Evolutionary conservation across 805 yeast genomes (phyloP).

Genomic region (Sporopachydermia quercuum): DNA sequence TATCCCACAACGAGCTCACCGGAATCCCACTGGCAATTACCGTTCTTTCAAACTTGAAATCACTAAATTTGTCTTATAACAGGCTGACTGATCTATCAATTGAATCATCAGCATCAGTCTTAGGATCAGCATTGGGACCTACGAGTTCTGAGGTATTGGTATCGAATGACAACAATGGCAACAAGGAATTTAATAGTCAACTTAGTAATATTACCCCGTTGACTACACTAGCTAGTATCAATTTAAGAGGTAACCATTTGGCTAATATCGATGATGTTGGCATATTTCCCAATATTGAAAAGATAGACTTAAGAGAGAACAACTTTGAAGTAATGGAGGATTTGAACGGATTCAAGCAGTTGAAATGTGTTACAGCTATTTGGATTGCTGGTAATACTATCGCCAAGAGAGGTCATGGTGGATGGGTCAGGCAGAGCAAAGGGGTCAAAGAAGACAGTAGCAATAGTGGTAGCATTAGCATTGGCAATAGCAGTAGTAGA

Average conservation of each 20-base stretch:
- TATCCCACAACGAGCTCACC: constrained; percentile 37
- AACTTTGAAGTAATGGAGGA: not conserved
- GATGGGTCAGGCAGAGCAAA: not conserved
- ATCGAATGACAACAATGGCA: too few relatives aligned
- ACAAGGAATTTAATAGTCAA: too few relatives aligned
- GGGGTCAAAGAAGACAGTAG: too few relatives aligned
- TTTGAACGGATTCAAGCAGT: not conserved
- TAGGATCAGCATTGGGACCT: not conserved
- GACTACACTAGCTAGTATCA: constrained; percentile 9
- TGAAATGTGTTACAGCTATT: constrained; percentile 8
- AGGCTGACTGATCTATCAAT: too few relatives aligned
- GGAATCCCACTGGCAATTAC: constrained; percentile 39
- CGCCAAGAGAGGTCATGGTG: constrained; percentile 4
- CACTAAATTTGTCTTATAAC: constrained; percentile 43
- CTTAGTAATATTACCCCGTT: constrained; percentile 12
- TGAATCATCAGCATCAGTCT: too few relatives aligned
- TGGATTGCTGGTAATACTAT: constrained; percentile 15
- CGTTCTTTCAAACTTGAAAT: constrained; percentile 34
- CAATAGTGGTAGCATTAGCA: too few relatives aligned
- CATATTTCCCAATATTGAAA: not conserved
- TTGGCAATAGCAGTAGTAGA: too few relatives aligned
- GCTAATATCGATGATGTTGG: not conserved
- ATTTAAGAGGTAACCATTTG: not conserved
- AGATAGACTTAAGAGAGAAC: not conserved
- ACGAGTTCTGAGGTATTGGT: too few relatives aligned